Base-by-base conservation (phyloP, 257 asterid genomes). In the Solanum piurae region DNA sequence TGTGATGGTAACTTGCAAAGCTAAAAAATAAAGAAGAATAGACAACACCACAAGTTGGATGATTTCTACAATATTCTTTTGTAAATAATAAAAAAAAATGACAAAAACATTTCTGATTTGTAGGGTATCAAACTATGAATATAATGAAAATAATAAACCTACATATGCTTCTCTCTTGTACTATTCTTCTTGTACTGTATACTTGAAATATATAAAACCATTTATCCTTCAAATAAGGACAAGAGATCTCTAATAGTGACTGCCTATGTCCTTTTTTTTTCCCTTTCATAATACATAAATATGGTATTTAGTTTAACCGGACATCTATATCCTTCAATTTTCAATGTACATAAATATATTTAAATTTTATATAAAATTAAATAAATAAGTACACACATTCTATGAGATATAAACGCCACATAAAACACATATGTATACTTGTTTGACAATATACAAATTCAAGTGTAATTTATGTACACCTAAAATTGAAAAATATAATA, bases 61-160 rank as follows among this genome's bases (percentile, higher is more conserved):
- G 49, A 38, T 87, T 27, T 86, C 89, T 72, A 84, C 73, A 84
- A 71, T 69, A 69, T 89, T 86, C 87, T 74, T 87, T 75, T 72
- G 91, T 80, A 71, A 36, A 86, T 87, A 62, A 75, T 37, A 1
- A 83, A 37, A 86, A 83, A 44, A 44, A 86, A 85, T 37, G 66
- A 20, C 83, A 86, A 40, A 16, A 38, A 33, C 33, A 55, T 83
- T 72, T 87, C 87, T 86, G 64, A 85, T 87, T 9, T 10, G 29
- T 72, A 34, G 85, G 84, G 64, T 36, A 74, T 36, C 52, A 73
- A 89, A 75, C 86, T 73, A 69, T 34, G 68, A 42, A 79, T 60
- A 34, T n/a, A 52, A 6, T 52, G 42, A 52, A 71, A 55, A 20
- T 55, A 55, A 20, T 55, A 18, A 33, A 37, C 85, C 89, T 85